These are phyloP conservation scores for Phragmites australis DNA, from an alignment of 176 grass and related monocot species.

Conservation along the genomic window DNA sequence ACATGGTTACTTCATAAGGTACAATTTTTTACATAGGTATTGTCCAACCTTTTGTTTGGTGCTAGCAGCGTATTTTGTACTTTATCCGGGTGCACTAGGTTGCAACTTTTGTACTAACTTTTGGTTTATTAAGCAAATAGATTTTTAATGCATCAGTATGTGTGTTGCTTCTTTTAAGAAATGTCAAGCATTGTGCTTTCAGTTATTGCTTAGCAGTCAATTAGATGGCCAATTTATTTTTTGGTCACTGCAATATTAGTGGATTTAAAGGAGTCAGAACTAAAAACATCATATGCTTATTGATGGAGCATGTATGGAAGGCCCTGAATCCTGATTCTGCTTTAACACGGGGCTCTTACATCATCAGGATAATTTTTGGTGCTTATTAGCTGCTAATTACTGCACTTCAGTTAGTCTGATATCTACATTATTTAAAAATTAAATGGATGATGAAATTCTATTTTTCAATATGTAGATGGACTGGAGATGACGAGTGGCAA, in stretches of 20 bases:
- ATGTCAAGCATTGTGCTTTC: not conserved
- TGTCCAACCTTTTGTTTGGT: constrained; percentile 1
- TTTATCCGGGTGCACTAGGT: not conserved
- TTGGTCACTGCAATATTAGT: not conserved
- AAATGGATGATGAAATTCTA: constrained; percentile 18
- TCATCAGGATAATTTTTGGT: not conserved
- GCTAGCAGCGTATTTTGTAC: not conserved
- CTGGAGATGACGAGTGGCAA: constrained; percentile 64
- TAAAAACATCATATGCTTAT: not conserved
- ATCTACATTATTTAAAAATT: not conserved
- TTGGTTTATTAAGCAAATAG: not conserved
- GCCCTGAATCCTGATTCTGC: not conserved
- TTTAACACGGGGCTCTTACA: not conserved
- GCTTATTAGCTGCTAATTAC: not conserved
- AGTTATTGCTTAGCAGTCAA: not conserved
- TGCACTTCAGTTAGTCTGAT: not conserved
- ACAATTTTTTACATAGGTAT: constrained; percentile 9
- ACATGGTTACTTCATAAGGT: constrained; percentile 87
- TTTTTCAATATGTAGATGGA: constrained; percentile 51
- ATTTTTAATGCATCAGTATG: not conserved
- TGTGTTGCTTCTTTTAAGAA: constrained; percentile 5
- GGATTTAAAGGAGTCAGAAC: not conserved
- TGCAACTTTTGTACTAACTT: not conserved
- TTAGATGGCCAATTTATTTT: not conserved
- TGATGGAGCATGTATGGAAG: not conserved